Conservation (phyloP, 176 grass and related monocot genomes). For the Carex scoparia region DNA sequence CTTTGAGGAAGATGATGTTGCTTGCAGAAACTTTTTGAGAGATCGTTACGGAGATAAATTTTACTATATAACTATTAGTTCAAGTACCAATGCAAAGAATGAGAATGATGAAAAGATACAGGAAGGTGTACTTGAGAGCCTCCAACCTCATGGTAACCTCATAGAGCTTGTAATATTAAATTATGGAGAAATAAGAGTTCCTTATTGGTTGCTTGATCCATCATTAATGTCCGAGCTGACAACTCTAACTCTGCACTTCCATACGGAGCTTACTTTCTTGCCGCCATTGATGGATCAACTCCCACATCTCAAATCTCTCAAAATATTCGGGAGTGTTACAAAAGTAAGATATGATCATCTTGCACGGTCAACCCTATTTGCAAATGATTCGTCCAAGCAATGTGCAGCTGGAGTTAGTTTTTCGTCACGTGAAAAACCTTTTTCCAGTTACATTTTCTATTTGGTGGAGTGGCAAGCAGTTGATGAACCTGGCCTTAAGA, state of each 20-base stretch:
- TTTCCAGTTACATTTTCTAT: not conserved
- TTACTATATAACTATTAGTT: not conserved
- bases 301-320: not conserved
- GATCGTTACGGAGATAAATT: not conserved
- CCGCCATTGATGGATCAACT: not conserved
- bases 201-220: not conserved
- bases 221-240: not conserved
- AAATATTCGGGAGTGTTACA: not conserved
- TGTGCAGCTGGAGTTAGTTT: too few relatives aligned
- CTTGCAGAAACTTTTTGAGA: accelerated
- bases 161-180: not conserved
- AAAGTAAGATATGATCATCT: too few relatives aligned
- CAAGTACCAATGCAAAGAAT: not conserved
- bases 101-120: not conserved
- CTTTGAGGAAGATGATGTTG: not conserved
- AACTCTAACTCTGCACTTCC: not conserved
- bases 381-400: too few relatives aligned
- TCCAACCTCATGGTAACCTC: not conserved
- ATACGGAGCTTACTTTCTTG: not conserved
- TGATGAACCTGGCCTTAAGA: not conserved
- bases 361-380: too few relatives aligned
- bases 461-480: not conserved
- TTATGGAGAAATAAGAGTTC: not conserved
- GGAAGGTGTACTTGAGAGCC: not conserved
- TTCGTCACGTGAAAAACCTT: not conserved